These are phyloP conservation scores for Triticum timopheevii DNA, from an alignment of 176 grass and related monocot species.

Conservation along the genomic window DNA sequence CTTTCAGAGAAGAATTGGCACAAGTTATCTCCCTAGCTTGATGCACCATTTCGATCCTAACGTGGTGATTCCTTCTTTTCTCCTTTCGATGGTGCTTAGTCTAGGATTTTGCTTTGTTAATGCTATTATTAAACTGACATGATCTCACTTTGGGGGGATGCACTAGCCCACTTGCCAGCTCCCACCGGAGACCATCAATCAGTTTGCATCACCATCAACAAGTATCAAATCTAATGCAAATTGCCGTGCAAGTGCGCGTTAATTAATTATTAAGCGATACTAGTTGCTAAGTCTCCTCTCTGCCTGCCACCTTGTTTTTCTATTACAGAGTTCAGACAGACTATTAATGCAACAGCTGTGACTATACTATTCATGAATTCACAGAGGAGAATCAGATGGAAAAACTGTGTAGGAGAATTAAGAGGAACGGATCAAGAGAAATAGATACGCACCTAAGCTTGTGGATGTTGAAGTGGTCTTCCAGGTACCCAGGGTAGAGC, in stretches of 20 bases:
- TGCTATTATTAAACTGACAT: constrained; percentile 20
- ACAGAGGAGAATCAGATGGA: background rate
- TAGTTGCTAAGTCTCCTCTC: background rate
- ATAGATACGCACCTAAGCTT: constrained; percentile 48
- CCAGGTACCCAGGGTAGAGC: constrained; percentile 75
- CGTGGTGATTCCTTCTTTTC: background rate
- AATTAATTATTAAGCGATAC: background rate
- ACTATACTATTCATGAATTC: background rate
- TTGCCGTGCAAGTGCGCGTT: background rate
- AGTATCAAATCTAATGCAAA: constrained; percentile 38
- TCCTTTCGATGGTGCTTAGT: background rate
- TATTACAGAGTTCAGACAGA: background rate
- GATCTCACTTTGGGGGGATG: constrained; percentile 23
- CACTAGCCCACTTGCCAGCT: constrained; percentile 36
- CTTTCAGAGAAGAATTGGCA: constrained; percentile 31
- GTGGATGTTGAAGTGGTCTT: constrained; percentile 74
- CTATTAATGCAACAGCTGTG: constrained; percentile 8
- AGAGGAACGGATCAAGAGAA: background rate
- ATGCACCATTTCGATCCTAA: background rate
- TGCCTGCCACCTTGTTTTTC: background rate
- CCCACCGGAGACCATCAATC: constrained; percentile 6
- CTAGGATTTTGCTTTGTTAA: background rate
- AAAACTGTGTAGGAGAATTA: background rate
- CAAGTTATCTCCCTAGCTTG: constrained; percentile 21
- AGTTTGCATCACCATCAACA: constrained; percentile 35